Evolutionary conservation across 2,329 filamentous ascomycete genomes (phyloP).

Genomic region (Metarhizium brunneum): DNA sequence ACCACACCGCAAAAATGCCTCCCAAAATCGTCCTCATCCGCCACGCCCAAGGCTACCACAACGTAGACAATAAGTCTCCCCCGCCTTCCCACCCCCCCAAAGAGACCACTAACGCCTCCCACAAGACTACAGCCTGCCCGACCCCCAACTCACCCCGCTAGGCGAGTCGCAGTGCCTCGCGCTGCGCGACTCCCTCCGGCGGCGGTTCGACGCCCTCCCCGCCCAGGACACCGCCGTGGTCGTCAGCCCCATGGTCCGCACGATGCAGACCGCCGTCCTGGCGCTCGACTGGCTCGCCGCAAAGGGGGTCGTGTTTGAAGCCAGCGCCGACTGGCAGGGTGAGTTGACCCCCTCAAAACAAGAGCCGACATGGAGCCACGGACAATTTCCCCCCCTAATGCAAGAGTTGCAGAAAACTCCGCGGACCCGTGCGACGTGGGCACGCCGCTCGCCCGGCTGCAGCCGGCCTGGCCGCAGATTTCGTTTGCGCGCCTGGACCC

Average conservation of each 20-base stretch:
- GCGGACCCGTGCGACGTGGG: slow-evolving; percentile 54
- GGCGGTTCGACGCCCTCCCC: slow-evolving; percentile 21
- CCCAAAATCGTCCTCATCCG: slow-evolving; percentile 70
- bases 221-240: slow-evolving; percentile 40
- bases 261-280: slow-evolving; percentile 52
- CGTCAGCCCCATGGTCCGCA: slow-evolving; percentile 56
- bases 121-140: slow-evolving; percentile 40
- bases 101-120: slow-evolving; percentile 6
- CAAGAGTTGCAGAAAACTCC: slow-evolving; percentile 35
- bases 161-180: slow-evolving; percentile 38
- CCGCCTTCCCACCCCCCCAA: not conserved
- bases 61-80: slow-evolving; percentile 37
- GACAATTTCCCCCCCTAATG: not conserved
- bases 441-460: slow-evolving; percentile 27
- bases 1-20: slow-evolving; percentile 29
- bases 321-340: slow-evolving; percentile 59
- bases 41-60: slow-evolving; percentile 68
- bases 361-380: not conserved
- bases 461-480: slow-evolving; percentile 42
- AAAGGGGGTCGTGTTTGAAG: slow-evolving; percentile 41
- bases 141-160: slow-evolving; percentile 40
- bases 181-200: slow-evolving; percentile 32
- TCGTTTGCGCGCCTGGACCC: slow-evolving; percentile 50
- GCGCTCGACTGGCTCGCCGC: slow-evolving; percentile 50
- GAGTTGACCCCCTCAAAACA: not conserved